Percentiles rank a stretch among this genome's conserved stretches.
phyloP scores from a whole-genome alignment of 805 yeast genomes.

The Teunomyces pallodes region DNA sequence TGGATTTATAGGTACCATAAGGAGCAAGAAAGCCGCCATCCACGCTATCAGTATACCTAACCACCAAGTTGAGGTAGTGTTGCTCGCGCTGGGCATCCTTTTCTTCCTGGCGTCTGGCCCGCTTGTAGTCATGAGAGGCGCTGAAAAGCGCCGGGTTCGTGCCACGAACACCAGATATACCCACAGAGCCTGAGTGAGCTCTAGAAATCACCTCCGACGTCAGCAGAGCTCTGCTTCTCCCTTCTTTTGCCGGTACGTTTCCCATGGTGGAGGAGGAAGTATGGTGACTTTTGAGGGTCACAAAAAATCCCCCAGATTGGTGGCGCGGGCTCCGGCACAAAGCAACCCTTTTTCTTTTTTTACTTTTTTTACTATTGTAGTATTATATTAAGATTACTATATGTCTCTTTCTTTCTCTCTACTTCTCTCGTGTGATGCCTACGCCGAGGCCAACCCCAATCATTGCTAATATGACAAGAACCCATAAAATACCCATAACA shows the following conservation, averaged over 20 bases:
- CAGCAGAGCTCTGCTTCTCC: conserved; percentile 26
- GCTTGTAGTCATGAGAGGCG: conserved; percentile 17
- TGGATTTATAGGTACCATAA: conserved; percentile 79
- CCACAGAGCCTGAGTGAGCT: conserved; percentile 5
- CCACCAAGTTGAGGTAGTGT: conserved; percentile 57
- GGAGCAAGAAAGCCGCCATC: conserved; percentile 96
- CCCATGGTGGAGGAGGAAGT: conserved; percentile 30
- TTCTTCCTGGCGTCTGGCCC: conserved; percentile 44
- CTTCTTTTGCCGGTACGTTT: conserved; percentile 43
- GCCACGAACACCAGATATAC: conserved; percentile 7
- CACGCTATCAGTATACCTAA: conserved; percentile 64
- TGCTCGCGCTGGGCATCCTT: conserved; percentile 50
- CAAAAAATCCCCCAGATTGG: conserved; percentile 1
- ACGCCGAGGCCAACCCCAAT: conserved; percentile 39
- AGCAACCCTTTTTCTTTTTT: neutral
- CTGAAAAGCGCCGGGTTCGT: conserved; percentile 16
- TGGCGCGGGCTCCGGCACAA: neutral
- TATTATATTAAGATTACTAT: neutral
- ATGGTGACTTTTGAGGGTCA: neutral
- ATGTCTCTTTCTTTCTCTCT: neutral
- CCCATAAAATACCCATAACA: conserved; percentile 33
- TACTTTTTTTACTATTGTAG: neutral
- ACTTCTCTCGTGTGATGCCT: conserved; percentile 12
- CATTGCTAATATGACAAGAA: conserved; percentile 33
- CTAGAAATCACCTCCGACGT: conserved; percentile 8